Percentiles rank a stretch among this genome's conserved stretches.
phyloP scores from a whole-genome alignment of 2,329 filamentous ascomycete genomes.

The Gnomoniopsis smithogilvyi region DNA sequence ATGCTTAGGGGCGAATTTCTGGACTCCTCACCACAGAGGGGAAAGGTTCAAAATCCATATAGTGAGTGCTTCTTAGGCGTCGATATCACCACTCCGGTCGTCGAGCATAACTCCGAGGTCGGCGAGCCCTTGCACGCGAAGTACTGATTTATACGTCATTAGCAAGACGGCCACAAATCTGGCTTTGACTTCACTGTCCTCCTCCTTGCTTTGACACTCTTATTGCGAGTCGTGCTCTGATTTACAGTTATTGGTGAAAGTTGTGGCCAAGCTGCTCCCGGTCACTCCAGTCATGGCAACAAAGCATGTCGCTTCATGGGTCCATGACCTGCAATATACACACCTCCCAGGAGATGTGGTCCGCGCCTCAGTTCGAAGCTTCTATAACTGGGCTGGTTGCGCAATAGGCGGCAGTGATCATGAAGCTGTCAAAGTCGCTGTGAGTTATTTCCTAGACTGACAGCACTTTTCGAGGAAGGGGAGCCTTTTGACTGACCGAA shows the following conservation, averaged over 20 bases:
- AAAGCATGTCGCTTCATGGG: constrained; percentile 44
- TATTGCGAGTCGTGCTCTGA: neutral
- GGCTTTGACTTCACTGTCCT: neutral
- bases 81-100: neutral
- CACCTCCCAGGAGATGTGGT: constrained; percentile 38
- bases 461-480: constrained; percentile 8
- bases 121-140: neutral
- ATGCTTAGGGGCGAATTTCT: too few relatives aligned
- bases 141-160: neutral
- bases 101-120: neutral
- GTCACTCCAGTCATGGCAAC: constrained; percentile 37
- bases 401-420: constrained; percentile 48
- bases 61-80: too few relatives aligned
- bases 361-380: constrained; percentile 40
- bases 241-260: neutral
- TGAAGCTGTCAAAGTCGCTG: constrained; percentile 35
- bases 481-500: neutral
- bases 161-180: neutral
- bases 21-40: too few relatives aligned
- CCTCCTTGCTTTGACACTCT: neutral
- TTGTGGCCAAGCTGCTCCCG: neutral
- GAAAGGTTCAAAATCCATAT: too few relatives aligned
- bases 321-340: constrained; percentile 36
- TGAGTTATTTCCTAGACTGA: constrained; percentile 16
- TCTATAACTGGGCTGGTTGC: constrained; percentile 55